These are phyloP conservation scores for Heritiera littoralis DNA, from an alignment of 345 rosid species.

Conservation along the genomic window DNA sequence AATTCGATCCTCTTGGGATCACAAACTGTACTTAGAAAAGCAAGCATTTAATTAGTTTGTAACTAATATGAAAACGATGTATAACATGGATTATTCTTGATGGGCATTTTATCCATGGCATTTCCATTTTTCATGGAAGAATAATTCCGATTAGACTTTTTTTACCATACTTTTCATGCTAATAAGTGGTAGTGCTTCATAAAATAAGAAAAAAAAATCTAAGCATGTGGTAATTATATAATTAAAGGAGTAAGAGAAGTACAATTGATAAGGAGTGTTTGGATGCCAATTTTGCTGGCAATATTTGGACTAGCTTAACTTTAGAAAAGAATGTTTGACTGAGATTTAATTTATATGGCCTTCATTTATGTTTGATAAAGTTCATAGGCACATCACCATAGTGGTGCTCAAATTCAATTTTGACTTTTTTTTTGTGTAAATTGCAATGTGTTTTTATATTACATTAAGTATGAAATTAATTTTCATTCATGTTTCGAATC, in stretches of 20 bases:
- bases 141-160: neutral
- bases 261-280: neutral
- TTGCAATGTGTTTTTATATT: no score
- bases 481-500: no score
- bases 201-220: neutral
- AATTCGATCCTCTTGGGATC: neutral
- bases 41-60: neutral
- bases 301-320: neutral
- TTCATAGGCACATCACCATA: neutral
- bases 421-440: no score
- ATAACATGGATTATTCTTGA: neutral
- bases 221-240: neutral
- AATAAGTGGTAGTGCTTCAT: neutral
- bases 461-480: no score
- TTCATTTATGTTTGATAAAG: neutral
- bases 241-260: neutral
- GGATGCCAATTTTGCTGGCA: neutral
- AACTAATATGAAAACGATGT: neutral
- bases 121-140: slow-evolving; percentile 13
- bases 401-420: no score
- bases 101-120: neutral
- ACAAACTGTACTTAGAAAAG: no score
- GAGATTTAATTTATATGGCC: neutral
- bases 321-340: neutral
- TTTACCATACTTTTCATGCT: neutral